Conservation (phyloP, 768 basidiomycete genomes). For the Kwoniella dendrophila region DNA sequence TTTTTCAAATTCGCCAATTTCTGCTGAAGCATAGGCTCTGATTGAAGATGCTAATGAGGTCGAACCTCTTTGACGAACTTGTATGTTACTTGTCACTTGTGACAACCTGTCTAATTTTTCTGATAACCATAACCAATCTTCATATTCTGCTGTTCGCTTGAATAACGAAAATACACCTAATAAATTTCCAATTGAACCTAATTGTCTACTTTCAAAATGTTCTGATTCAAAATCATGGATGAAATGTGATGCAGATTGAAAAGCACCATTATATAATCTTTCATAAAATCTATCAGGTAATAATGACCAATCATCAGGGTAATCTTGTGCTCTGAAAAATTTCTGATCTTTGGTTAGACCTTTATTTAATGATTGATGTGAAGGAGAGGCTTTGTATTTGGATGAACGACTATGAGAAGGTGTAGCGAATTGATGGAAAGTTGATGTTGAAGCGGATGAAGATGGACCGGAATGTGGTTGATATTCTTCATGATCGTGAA, state of each 20-base stretch:
- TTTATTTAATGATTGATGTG: constrained; percentile 2
- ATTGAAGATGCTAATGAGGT: not conserved
- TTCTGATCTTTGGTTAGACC: constrained; percentile 9
- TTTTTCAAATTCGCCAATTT: not conserved
- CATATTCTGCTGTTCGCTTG: constrained; percentile 10
- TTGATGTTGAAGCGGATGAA: not conserved
- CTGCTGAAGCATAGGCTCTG: constrained; percentile 16
- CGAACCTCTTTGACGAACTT: not conserved
- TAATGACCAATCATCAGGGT: constrained; percentile 16
- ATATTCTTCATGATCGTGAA: constrained; percentile 4
- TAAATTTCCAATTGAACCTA: constrained; percentile 13
- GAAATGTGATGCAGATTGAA: constrained; percentile 24
- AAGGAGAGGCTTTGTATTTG: not conserved
- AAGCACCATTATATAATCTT: constrained; percentile 15
- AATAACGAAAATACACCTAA: constrained; percentile 15
- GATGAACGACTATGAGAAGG: not conserved
- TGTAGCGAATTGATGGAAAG: not conserved
- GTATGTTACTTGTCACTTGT: not conserved
- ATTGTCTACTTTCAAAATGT: not conserved
- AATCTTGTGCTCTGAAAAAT: constrained; percentile 7
- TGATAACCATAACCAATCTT: constrained; percentile 23
- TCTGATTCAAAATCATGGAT: constrained; percentile 19
- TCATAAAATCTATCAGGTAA: constrained; percentile 8
- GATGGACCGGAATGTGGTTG: constrained; percentile 6
- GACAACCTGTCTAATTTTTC: constrained; percentile 2